A percentile compares a stretch with the other conserved stretches of the same genome.
These are phyloP conservation scores for Hypoxylon fuscum DNA, from an alignment of 495 filamentous ascomycete genomes.

Conservation along the genomic window DNA sequence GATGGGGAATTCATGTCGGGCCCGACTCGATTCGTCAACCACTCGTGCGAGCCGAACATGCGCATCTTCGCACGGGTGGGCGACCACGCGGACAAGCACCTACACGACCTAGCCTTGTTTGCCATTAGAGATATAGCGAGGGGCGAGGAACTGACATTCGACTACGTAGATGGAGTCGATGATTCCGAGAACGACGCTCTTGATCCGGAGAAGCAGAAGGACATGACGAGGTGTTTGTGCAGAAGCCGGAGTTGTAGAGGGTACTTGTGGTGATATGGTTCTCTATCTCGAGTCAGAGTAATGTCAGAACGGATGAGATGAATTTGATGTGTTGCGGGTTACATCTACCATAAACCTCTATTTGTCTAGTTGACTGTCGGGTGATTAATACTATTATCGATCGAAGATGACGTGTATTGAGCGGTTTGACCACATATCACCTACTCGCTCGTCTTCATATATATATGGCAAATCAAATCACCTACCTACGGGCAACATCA, in stretches of 20 bases:
- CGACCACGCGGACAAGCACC: constrained; percentile 73
- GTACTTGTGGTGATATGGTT: constrained; percentile 65
- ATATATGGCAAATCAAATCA: too few species aligned
- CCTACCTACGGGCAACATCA: too few species aligned
- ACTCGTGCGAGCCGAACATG: constrained; percentile 77
- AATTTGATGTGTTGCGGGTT: too few species aligned
- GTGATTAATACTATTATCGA: too few species aligned
- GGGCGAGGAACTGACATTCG: constrained; percentile 83
- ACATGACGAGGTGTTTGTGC: constrained; percentile 72
- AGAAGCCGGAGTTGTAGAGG: constrained; percentile 71
- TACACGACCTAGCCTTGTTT: constrained; percentile 92
- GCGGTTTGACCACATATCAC: too few species aligned
- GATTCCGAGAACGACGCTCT: constrained; percentile 59
- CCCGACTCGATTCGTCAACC: constrained; percentile 77
- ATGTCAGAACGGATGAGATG: too few species aligned
- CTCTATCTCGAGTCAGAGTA: background rate
- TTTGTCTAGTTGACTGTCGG: too few species aligned
- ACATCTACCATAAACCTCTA: too few species aligned
- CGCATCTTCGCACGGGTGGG: constrained; percentile 83
- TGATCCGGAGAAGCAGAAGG: constrained; percentile 55
- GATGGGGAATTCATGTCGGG: constrained; percentile 65
- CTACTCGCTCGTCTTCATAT: too few species aligned
- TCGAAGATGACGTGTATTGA: too few species aligned
- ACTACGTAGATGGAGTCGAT: constrained; percentile 73
- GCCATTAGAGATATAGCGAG: constrained; percentile 73